Base-by-base conservation (phyloP, 2,329 filamentous ascomycete genomes). In the Pseudocercospora macadamiae region DNA sequence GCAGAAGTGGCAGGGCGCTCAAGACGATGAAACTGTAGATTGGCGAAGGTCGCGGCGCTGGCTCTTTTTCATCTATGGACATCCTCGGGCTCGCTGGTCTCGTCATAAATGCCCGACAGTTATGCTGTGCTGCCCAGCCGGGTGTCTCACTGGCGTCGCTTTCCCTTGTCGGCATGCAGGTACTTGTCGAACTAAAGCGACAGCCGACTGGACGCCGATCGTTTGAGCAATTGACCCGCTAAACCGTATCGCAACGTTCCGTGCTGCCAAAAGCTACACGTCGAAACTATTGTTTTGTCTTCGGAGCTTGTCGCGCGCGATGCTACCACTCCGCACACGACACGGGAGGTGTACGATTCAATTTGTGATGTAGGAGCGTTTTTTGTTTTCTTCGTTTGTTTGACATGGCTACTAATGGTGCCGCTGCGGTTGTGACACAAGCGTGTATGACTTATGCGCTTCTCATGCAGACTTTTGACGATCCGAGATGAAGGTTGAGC, bases 281-380 rank as follows among this genome's bases (percentile, higher is more conserved):
- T 51, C 42, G 56, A 49, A 59, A 51, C 51, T 55, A 55, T 51
- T 44, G 56, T 59, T 59, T 59, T 44, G 45, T 39, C 21, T 44
- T 25, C n/a, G 44, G n/a, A 49, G 45, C 45, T 49, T 49, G 45
- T 49, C 45, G 21, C 18, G 36, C 16, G 12, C 36, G 21, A 18
- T 39, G 8, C 9, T 21, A 6, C 36, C 7, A n/a, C n/a, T n/a
- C 36, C 21, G 36, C 36, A 39, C 21, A 19, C 36, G 36, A n/a
- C n/a, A n/a, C n/a, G n/a, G 36, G 16, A 45, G 25, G 3, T 45
- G 21, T 45, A 45, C 18, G 42, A 25, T 21, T 23, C 42, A 14
- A 14, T 10, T 18, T 4, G 42, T 21, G 42, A 26, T 16, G 42
- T 45, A 19, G 45, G 23, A 32, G 26, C 45, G 47, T 34, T 49